A percentile compares a stretch with the other conserved stretches of the same genome.
Conservation (phyloP, 2,329 filamentous ascomycete genomes). For the Coleophoma cylindrospora region DNA sequence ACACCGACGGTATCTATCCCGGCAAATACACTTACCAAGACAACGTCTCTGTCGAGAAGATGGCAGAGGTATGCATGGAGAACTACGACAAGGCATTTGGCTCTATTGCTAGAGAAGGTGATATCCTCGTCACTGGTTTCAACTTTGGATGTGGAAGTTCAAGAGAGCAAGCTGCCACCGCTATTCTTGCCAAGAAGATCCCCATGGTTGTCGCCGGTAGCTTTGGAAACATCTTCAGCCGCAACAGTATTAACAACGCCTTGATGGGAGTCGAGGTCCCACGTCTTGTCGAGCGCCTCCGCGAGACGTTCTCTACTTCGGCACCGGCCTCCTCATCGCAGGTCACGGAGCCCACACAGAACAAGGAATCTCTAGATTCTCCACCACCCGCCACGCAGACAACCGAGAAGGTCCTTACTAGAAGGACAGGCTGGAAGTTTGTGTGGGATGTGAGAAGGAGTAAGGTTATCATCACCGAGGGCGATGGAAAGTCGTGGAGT, state of each 20-base stretch:
- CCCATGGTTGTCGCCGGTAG: slow-evolving; percentile 75
- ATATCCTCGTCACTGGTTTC: slow-evolving; percentile 81
- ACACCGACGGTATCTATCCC: slow-evolving; percentile 90
- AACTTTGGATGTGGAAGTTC: slow-evolving; percentile 85
- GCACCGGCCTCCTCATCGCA: slow-evolving; percentile 31
- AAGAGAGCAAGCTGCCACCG: slow-evolving; percentile 83
- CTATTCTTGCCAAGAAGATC: slow-evolving; percentile 75
- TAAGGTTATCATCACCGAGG: slow-evolving; percentile 67
- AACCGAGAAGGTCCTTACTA: slow-evolving; percentile 53
- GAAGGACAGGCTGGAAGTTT: slow-evolving; percentile 78
- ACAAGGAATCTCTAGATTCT: slow-evolving; percentile 44
- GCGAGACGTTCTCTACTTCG: slow-evolving; percentile 47
- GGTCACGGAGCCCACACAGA: slow-evolving; percentile 45
- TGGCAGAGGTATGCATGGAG: slow-evolving; percentile 88
- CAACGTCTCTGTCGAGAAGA: slow-evolving; percentile 66
- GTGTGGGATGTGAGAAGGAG: slow-evolving; percentile 75
- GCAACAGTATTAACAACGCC: slow-evolving; percentile 78
- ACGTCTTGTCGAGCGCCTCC: slow-evolving; percentile 57
- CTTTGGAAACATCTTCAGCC: slow-evolving; percentile 78
- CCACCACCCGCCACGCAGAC: slow-evolving; percentile 35
- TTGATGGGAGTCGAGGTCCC: slow-evolving; percentile 69
- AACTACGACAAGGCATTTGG: slow-evolving; percentile 82
- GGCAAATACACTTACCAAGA: slow-evolving; percentile 93
- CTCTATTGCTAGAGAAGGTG: slow-evolving; percentile 56
- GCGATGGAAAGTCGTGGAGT: slow-evolving; percentile 64